Conservation (phyloP, 805 yeast species). For the Starmera caribaea region DNA sequence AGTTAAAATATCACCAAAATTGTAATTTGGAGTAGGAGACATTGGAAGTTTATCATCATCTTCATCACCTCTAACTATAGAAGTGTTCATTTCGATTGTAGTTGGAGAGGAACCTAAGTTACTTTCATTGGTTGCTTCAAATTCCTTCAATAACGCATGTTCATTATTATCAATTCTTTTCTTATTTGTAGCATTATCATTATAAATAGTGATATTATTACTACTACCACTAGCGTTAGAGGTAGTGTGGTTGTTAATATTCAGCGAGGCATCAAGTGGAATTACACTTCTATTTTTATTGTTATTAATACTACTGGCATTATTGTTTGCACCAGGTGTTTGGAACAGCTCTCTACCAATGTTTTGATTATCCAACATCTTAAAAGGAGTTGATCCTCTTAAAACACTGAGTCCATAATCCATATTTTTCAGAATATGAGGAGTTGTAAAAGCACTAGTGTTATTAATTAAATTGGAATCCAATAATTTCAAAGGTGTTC, state of each 20-base stretch:
- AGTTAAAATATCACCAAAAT: no score
- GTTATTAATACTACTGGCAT: no score
- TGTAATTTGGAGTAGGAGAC: constrained; percentile 17
- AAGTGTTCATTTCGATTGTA: constrained; percentile 18
- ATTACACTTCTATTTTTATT: no score
- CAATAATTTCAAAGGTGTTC: no score
- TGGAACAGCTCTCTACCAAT: constrained; percentile 10
- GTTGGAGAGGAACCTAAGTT: constrained; percentile 16
- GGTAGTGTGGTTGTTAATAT: no score
- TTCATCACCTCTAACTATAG: constrained; percentile 13
- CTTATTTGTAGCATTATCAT: background rate
- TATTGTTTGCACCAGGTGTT: constrained; percentile 9
- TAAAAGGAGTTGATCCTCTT: constrained; percentile 16
- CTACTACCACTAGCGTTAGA: no score
- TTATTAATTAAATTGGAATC: no score
- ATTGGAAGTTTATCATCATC: constrained; percentile 6
- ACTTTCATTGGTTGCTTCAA: background rate
- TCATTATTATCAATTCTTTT: background rate
- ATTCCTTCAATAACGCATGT: background rate
- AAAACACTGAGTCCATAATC: constrained; percentile 5
- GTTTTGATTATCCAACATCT: constrained; percentile 7
- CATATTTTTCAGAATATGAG: constrained; percentile 15
- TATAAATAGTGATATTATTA: no score
- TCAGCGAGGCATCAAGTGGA: no score
- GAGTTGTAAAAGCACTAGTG: constrained; percentile 12